phyloP scores from a whole-genome alignment of 1,284 basidiomycete genomes.

The Peniophora sp. region DNA sequence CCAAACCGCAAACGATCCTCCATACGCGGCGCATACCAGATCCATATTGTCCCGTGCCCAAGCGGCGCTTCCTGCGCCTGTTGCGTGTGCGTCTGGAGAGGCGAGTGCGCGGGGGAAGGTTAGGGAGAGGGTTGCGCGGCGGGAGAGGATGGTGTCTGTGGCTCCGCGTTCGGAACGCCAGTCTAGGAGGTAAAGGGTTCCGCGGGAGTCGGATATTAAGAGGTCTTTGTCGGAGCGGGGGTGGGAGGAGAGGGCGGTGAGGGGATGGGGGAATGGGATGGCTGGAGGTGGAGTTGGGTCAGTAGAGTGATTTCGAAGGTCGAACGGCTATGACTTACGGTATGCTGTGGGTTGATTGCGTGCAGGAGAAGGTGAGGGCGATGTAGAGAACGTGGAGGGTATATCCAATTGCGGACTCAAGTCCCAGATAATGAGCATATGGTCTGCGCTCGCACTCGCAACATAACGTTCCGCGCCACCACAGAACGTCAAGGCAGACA shows the following conservation, averaged over 20 bases:
- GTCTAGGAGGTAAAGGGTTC: conserved; percentile 66
- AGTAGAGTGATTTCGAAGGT: conserved; percentile 12
- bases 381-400: conserved; percentile 14
- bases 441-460: conserved; percentile 76
- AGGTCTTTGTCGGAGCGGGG: conserved; percentile 67
- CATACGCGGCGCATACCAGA: conserved; percentile 67
- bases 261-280: conserved; percentile 60
- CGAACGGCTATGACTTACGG: conserved; percentile 6
- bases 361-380: conserved; percentile 24
- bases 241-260: conserved; percentile 63
- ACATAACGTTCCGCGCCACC: conserved; percentile 66
- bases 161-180: conserved; percentile 67
- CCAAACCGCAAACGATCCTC: conserved; percentile 65
- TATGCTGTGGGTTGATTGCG: no score
- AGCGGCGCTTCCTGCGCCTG: conserved; percentile 49
- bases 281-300: conserved; percentile 35
- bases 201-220: conserved; percentile 64
- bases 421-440: conserved; percentile 79
- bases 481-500: conserved; percentile 72
- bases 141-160: conserved; percentile 40
- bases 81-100: conserved; percentile 25
- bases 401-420: conserved; percentile 47
- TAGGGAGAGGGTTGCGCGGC: conserved; percentile 60
- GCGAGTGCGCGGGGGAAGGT: conserved; percentile 59
- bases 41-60: conserved; percentile 65